A percentile compares a stretch with the other conserved stretches of the same genome.
phyloP scores from a whole-genome alignment of 2,329 filamentous ascomycete species.

The Talaromyces funiculosus region DNA sequence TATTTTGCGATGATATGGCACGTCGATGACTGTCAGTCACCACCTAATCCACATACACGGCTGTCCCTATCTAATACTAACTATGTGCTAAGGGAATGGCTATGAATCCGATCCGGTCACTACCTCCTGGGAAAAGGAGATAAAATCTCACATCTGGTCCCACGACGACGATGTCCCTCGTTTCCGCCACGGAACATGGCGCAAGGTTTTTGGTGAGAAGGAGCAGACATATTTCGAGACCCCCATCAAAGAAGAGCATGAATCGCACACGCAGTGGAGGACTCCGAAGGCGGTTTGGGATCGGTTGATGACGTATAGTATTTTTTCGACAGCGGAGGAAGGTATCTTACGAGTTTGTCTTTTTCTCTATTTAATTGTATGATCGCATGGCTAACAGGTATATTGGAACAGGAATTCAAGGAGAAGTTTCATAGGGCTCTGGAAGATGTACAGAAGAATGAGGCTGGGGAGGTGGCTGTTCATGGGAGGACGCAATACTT shows the following conservation, averaged over 20 bases:
- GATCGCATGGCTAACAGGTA: background rate
- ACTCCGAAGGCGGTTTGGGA: conserved; percentile 57
- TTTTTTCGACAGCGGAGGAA: conserved; percentile 55
- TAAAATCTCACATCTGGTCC: conserved; percentile 56
- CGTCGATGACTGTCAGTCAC: conserved; percentile 58
- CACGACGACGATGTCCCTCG: conserved; percentile 56
- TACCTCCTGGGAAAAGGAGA: conserved; percentile 56
- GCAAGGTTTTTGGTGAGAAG: conserved; percentile 58
- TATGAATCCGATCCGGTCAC: conserved; percentile 51
- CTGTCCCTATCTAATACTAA: background rate
- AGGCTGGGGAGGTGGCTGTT: conserved; percentile 56
- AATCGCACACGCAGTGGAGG: conserved; percentile 56
- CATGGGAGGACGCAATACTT: conserved; percentile 60
- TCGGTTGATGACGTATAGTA: conserved; percentile 61
- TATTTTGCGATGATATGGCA: conserved; percentile 68
- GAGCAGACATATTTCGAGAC: conserved; percentile 54
- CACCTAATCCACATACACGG: background rate
- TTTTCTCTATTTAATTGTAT: background rate
- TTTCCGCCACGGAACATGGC: conserved; percentile 63
- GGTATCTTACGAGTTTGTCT: conserved; percentile 43
- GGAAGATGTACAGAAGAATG: conserved; percentile 40
- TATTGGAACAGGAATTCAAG: conserved; percentile 37
- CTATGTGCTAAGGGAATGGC: conserved; percentile 53
- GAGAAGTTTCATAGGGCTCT: conserved; percentile 52
- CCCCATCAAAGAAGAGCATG: conserved; percentile 53